These are phyloP conservation scores for Cyberlindnera subsufficiens DNA, from an alignment of 805 yeast species.

Conservation along the genomic window DNA sequence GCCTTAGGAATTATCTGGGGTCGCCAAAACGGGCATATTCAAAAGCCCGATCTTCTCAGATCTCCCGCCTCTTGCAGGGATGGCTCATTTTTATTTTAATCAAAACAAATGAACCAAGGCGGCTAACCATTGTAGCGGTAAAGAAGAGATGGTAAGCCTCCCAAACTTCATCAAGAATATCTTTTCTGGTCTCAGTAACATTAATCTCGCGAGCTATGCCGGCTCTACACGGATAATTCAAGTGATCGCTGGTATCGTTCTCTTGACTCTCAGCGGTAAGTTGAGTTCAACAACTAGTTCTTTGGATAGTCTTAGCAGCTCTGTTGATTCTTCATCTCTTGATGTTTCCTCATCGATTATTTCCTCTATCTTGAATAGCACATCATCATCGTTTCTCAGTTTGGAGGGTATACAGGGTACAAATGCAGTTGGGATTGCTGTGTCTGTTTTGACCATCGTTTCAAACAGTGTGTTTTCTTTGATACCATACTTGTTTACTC, in stretches of 20 bases:
- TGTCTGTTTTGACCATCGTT: constrained; percentile 6
- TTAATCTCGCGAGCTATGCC: constrained; percentile 4
- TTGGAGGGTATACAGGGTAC: constrained; percentile 2
- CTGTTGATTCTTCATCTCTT: too few relatives aligned
- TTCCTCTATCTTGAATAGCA: too few relatives aligned
- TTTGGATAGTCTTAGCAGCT: too few relatives aligned
- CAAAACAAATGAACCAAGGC: too few relatives aligned
- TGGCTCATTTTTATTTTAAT: too few relatives aligned
- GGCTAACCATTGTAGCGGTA: too few relatives aligned
- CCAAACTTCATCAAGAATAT: constrained; percentile 4
- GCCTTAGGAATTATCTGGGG: not conserved
- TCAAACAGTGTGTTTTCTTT: constrained; percentile 5
- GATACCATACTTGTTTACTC: constrained; percentile 5
- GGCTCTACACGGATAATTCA: constrained; percentile 6
- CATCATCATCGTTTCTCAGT: not conserved
- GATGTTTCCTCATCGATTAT: too few relatives aligned
- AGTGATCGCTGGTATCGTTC: constrained; percentile 1
- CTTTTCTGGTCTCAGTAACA: constrained; percentile 7
- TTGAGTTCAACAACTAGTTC: too few relatives aligned
- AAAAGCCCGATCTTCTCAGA: too few relatives aligned
- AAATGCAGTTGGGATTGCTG: not conserved
- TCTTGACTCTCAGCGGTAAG: constrained; percentile 4
- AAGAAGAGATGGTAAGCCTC: not conserved
- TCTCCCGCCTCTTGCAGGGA: too few relatives aligned
- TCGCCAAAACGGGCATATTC: too few relatives aligned